Percentiles rank a stretch among this genome's conserved stretches.
Evolutionary conservation across 257 asterid genomes (phyloP).

Genomic region (Solanum raphanifolium): DNA sequence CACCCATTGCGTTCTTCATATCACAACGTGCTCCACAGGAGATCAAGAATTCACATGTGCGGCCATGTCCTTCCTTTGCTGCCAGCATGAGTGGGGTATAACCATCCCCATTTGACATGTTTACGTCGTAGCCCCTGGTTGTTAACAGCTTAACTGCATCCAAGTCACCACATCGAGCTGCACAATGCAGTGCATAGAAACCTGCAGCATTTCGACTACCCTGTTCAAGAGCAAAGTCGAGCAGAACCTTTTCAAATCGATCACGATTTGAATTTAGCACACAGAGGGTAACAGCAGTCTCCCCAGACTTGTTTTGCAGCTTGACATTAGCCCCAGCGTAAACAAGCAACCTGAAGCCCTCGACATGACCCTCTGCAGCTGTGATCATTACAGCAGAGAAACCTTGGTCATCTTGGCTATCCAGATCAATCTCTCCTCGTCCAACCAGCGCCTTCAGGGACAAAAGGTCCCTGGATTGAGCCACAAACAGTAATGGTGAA

Average conservation of each 20-base stretch:
- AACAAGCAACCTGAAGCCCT: slow-evolving; percentile 63
- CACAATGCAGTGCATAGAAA: slow-evolving; percentile 63
- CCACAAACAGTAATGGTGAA: slow-evolving; percentile 54
- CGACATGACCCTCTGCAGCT: slow-evolving; percentile 63
- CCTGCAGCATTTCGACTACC: slow-evolving; percentile 50
- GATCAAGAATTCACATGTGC: slow-evolving; percentile 40
- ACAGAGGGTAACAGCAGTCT: slow-evolving; percentile 50
- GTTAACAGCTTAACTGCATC: slow-evolving; percentile 49
- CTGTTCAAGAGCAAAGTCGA: slow-evolving; percentile 69
- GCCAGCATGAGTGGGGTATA: slow-evolving; percentile 72
- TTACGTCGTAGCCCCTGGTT: slow-evolving; percentile 47
- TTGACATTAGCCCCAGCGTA: slow-evolving; percentile 71
- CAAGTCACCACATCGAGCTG: slow-evolving; percentile 58
- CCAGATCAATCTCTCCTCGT: slow-evolving; percentile 27
- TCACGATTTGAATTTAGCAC: slow-evolving; percentile 37
- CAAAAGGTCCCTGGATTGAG: slow-evolving; percentile 50
- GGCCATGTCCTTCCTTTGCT: slow-evolving; percentile 61
- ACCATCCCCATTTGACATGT: slow-evolving; percentile 48
- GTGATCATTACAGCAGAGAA: slow-evolving; percentile 76
- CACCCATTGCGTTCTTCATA: slow-evolving; percentile 38
- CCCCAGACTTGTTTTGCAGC: slow-evolving; percentile 47
- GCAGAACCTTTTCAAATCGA: slow-evolving; percentile 62
- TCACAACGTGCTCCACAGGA: slow-evolving; percentile 45
- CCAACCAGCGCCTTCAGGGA: slow-evolving; percentile 42
- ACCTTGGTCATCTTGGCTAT: slow-evolving; percentile 56